Percentiles rank a stretch among this genome's conserved stretches.
Evolutionary conservation across 352 stramenopile species (phyloP).

Genomic region (Globisporangium lucens): DNA sequence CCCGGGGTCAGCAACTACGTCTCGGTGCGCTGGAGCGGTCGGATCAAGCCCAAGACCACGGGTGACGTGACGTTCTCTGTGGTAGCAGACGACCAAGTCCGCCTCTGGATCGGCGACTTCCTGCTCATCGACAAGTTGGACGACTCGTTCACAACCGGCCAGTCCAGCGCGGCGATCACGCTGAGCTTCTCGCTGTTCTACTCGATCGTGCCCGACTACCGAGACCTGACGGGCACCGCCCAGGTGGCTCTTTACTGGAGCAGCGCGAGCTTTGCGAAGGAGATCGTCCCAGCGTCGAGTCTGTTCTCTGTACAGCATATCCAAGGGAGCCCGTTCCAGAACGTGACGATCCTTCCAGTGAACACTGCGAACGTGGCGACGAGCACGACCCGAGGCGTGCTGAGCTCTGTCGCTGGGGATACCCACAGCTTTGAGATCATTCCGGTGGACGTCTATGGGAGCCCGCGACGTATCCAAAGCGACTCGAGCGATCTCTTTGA

Average conservation of each 20-base stretch:
- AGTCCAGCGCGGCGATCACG: conserved; percentile 17
- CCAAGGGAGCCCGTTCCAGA: conserved; percentile 43
- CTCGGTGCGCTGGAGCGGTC: conserved; percentile 63
- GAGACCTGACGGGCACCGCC: conserved; percentile 36
- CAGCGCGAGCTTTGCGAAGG: conserved; percentile 22
- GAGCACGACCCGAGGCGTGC: conserved; percentile 26
- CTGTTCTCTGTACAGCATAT: conserved; percentile 55
- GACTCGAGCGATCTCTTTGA: conserved; percentile 32
- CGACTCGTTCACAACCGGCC: conserved; percentile 13
- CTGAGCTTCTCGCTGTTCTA: conserved; percentile 43
- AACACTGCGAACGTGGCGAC: conserved; percentile 22
- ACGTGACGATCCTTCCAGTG: conserved; percentile 35
- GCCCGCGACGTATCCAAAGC: conserved; percentile 22
- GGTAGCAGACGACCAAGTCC: conserved; percentile 44
- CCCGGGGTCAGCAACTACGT: conserved; percentile 49
- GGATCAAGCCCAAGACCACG: conserved; percentile 42
- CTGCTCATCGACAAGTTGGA: conserved; percentile 68
- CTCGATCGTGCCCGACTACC: conserved; percentile 60
- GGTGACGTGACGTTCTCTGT: conserved; percentile 46
- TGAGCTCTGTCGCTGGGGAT: conserved; percentile 29
- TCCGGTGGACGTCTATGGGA: conserved; percentile 44
- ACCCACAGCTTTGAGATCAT: conserved; percentile 39
- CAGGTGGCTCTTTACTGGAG: conserved; percentile 54
- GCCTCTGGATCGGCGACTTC: conserved; percentile 61
- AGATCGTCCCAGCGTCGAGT: conserved; percentile 40